Base-by-base conservation (phyloP, 257 asterid species). In the Solanum etuberosum region DNA sequence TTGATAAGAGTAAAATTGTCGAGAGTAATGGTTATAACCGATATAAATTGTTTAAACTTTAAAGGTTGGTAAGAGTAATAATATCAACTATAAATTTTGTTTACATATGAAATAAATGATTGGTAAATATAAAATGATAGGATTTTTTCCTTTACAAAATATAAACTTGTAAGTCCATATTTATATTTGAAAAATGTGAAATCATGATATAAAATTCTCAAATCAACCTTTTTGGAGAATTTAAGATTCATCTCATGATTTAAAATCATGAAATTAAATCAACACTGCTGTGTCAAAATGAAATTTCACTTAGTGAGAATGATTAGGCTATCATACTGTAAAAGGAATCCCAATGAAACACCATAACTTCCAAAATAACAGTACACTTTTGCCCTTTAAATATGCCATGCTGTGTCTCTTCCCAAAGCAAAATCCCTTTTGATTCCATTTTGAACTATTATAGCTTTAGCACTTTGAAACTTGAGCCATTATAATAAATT, bases 341-440 rank as follows among this genome's bases (percentile, higher is more conserved):
- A 37, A 72, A 35, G 88, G 59, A 88, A 86, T 88, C 89, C 86
- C 74, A 86, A 92, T 92, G 88, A 86, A 90, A 89, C 96, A 91
- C 65, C 95, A 90, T 61, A 83, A 92, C 93, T 57, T 91, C 94
- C 96, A 93, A 95, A 92, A 89, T 72, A 92, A 92, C 96, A 92
- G 93, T 94, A 92, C 91, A 88, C 89, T 91, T 34, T 51, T 35
- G 72, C 63, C 86, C 90, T 78, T 92, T 84, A 88, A 90, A 92
- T 93, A 93, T 94, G 91, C 95, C 51, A 71, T 65, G 25, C 54
- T 32, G 80, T 88, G 98, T 95, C 98, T 86, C 90, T 92, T 93
- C 89, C 91, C 77, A 48, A 63, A 89, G 86, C 82, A 85, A 84
- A 57, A 57, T 25, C 38, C 61, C 37, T 77, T n/a, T 76, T 40